phyloP scores from a whole-genome alignment of 768 basidiomycete species.

The Hygrocybe punicea region DNA sequence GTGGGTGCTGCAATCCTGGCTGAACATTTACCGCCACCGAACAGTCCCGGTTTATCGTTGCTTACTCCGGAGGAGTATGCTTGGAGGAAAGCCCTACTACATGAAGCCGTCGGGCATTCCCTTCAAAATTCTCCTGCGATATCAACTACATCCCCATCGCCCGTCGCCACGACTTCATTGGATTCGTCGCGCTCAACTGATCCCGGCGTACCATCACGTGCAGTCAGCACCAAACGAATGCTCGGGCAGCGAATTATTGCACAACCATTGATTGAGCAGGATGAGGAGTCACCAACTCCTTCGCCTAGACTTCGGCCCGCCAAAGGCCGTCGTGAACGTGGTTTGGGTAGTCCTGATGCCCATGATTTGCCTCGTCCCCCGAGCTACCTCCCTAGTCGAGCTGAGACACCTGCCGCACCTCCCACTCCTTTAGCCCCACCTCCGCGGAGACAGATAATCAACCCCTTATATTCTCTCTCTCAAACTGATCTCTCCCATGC shows the following conservation, averaged over 20 bases:
- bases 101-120: slow-evolving; percentile 76
- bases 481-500: slow-evolving; percentile 48
- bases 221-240: slow-evolving; percentile 30
- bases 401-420: slow-evolving; percentile 60
- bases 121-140: slow-evolving; percentile 52
- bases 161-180: neutral
- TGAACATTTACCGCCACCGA: slow-evolving; percentile 64
- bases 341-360: neutral
- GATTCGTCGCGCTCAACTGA: slow-evolving; percentile 10
- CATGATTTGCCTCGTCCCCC: slow-evolving; percentile 33
- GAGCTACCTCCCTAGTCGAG: slow-evolving; percentile 51
- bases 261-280: slow-evolving; percentile 26
- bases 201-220: slow-evolving; percentile 13
- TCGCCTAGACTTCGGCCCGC: slow-evolving; percentile 6
- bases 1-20: slow-evolving; percentile 74
- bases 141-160: slow-evolving; percentile 36
- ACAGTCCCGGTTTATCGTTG: slow-evolving; percentile 56
- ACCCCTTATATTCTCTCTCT: slow-evolving; percentile 52
- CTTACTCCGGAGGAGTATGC: slow-evolving; percentile 52
- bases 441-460: slow-evolving; percentile 51
- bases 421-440: slow-evolving; percentile 65
- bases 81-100: slow-evolving; percentile 75
- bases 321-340: neutral
- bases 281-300: slow-evolving; percentile 5
- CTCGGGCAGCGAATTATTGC: slow-evolving; percentile 46